Evolutionary conservation across 139 green algal species (phyloP).

Genomic region (Medakamo hakoo): DNA sequence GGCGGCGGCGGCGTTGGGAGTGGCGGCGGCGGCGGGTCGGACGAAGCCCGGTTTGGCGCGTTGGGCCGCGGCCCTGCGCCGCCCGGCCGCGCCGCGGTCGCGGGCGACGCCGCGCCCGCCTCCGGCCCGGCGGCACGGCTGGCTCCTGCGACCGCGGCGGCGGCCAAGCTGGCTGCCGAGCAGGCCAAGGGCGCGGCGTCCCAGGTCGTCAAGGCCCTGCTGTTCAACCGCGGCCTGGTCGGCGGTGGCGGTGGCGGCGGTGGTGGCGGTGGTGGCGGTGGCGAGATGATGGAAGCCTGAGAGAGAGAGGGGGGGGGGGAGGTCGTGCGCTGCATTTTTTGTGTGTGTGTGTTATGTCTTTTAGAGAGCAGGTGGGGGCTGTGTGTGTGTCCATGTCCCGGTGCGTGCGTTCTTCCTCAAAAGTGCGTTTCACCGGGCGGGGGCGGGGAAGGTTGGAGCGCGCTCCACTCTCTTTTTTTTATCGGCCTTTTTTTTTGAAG

Average conservation of each 20-base stretch:
- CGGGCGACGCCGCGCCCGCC: neutral
- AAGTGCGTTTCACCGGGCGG: too few relatives aligned
- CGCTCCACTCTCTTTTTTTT: too few relatives aligned
- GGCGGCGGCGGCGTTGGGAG: slow-evolving; percentile 21
- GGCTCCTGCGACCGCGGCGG: slow-evolving; percentile 20
- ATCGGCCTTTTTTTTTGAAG: too few relatives aligned
- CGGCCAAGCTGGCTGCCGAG: slow-evolving; percentile 50
- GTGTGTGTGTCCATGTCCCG: neutral
- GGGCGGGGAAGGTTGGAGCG: too few relatives aligned
- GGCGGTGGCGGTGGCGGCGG: slow-evolving; percentile 1
- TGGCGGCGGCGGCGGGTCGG: slow-evolving; percentile 17
- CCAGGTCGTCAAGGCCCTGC: slow-evolving; percentile 36
- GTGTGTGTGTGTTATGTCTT: neutral
- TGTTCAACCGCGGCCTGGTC: slow-evolving; percentile 33
- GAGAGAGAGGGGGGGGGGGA: too few relatives aligned
- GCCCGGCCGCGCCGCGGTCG: neutral
- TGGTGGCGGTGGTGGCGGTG: neutral
- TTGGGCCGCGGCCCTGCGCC: neutral
- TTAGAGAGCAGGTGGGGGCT: neutral
- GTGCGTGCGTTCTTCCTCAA: too few relatives aligned
- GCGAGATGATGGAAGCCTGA: neutral
- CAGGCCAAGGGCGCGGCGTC: slow-evolving; percentile 70
- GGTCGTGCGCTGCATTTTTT: too few relatives aligned
- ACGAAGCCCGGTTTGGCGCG: neutral
- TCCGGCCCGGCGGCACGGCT: neutral